A percentile compares a stretch with the other conserved stretches of the same genome.
Evolutionary conservation across 148 eudicot genomes (phyloP).

Genomic region (Chenopodium quinoa): DNA sequence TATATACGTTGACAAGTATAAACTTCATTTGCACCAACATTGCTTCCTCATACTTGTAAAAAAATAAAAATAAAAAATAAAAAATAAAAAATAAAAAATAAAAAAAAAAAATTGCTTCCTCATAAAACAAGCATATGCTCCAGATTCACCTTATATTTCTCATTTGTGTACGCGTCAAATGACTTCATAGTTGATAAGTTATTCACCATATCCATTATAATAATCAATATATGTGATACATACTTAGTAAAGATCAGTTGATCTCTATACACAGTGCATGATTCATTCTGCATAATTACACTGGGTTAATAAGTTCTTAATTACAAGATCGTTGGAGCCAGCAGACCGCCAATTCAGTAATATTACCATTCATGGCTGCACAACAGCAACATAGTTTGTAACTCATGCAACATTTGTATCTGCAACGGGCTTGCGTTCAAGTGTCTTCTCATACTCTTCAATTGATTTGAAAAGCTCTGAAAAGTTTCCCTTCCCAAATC

Average conservation of each 20-base stretch:
- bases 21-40: background rate
- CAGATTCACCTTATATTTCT: background rate
- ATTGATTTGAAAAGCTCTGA: conserved; percentile 94
- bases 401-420: conserved; percentile 38
- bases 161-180: background rate
- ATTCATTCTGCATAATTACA: background rate
- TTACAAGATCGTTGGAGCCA: background rate
- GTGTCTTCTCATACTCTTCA: conserved; percentile 94
- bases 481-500: conserved; percentile 97
- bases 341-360: background rate
- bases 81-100: too few relatives aligned
- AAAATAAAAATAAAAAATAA: too few relatives aligned
- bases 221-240: background rate
- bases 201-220: background rate
- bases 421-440: conserved; percentile 52
- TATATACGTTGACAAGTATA: too few relatives aligned
- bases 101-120: background rate
- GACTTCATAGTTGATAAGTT: background rate
- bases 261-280: background rate
- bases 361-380: background rate
- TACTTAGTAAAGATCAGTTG: background rate
- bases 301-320: background rate
- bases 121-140: too few relatives aligned
- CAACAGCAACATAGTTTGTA: background rate
- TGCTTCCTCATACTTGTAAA: background rate